Percentiles rank a stretch among this genome's conserved stretches.
Conservation (phyloP, 164 flowering plant genomes). For the Magnolia sinica region DNA sequence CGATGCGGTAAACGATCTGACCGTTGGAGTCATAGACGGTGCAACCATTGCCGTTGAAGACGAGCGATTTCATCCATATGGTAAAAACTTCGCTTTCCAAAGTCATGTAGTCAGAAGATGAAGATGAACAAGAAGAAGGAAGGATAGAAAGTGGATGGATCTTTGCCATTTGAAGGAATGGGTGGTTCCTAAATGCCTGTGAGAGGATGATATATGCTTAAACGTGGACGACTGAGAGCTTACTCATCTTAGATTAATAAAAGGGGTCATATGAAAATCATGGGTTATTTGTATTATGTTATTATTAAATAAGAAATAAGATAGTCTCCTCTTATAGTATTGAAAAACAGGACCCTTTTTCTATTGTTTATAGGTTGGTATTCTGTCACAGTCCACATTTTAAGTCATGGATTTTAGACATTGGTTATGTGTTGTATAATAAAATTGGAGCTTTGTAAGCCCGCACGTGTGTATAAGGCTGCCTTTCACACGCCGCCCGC, state of each 20-base stretch:
- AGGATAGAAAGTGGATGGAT: constrained; percentile 1
- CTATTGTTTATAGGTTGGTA: background rate
- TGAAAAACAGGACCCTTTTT: background rate
- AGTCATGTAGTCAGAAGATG: constrained; percentile 7
- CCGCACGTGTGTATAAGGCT: no score
- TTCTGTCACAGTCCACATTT: background rate
- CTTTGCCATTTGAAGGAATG: constrained; percentile 9
- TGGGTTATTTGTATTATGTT: background rate
- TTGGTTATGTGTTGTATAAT: background rate
- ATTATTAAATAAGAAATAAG: background rate
- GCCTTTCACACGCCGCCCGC: no score
- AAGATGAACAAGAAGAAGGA: constrained; percentile 2
- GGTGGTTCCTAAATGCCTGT: background rate
- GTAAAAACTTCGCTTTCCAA: constrained; percentile 26
- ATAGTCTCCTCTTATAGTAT: background rate
- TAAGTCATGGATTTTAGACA: background rate
- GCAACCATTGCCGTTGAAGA: constrained; percentile 37
- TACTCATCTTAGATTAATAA: background rate
- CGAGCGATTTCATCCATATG: constrained; percentile 47
- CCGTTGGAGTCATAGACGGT: constrained; percentile 34
- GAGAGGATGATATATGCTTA: background rate
- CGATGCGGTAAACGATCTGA: constrained; percentile 34
- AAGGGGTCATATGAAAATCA: background rate
- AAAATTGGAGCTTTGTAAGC: no score
- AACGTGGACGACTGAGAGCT: background rate